Percentiles rank a stretch among this genome's conserved stretches.
Evolutionary conservation across 805 yeast genomes (phyloP).

Genomic region (Candida montana): DNA sequence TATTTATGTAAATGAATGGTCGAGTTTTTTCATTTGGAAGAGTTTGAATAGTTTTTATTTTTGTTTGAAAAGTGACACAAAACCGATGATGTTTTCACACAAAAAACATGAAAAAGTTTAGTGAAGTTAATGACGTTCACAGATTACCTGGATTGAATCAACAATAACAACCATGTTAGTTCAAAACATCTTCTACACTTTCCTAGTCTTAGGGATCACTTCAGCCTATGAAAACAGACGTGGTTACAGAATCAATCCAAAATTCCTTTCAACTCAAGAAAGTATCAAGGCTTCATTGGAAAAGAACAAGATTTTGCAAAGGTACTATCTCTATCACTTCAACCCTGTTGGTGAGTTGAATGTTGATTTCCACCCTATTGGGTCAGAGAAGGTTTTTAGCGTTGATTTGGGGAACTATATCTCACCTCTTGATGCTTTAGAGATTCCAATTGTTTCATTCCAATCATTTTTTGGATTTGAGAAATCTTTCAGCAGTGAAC

Average conservation of each 20-base stretch:
- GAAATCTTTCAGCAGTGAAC: slow-evolving; percentile 3
- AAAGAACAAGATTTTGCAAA: slow-evolving; percentile 2
- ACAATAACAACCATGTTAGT: background rate
- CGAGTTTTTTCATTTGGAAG: too few species aligned
- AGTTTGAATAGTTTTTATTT: too few species aligned
- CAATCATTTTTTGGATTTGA: slow-evolving; percentile 13
- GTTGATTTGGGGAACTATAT: slow-evolving; percentile 18
- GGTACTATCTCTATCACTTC: slow-evolving; percentile 14
- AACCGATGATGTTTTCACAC: too few species aligned
- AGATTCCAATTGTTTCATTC: slow-evolving; percentile 12
- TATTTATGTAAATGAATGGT: too few species aligned
- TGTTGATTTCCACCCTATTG: slow-evolving; percentile 7
- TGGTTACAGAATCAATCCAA: slow-evolving; percentile 2
- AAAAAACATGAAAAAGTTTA: too few species aligned
- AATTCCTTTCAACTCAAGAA: background rate
- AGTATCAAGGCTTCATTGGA: background rate
- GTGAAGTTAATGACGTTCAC: too few species aligned
- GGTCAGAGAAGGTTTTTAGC: slow-evolving; percentile 4
- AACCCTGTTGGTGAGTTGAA: slow-evolving; percentile 16
- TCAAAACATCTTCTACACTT: background rate
- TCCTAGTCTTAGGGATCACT: background rate
- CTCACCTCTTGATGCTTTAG: slow-evolving; percentile 15
- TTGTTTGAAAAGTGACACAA: too few species aligned
- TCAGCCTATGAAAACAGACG: background rate
- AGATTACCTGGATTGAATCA: too few species aligned